phyloP scores from a whole-genome alignment of 2,329 filamentous ascomycete genomes.

The Fusarium sp. region DNA sequence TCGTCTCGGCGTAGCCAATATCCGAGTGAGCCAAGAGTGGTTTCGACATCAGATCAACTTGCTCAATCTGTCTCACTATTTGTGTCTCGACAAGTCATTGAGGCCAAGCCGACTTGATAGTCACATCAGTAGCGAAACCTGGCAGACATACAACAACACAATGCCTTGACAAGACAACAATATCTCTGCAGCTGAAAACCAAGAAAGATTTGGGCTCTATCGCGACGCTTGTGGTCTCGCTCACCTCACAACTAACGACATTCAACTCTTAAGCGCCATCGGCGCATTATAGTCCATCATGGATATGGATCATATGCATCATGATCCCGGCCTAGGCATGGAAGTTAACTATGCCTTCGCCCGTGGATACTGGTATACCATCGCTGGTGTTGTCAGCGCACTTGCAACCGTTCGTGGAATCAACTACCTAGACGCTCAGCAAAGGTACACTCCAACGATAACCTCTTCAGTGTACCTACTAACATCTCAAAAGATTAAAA shows the following conservation, averaged over 20 bases:
- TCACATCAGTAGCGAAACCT: not conserved
- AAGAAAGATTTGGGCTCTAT: not conserved
- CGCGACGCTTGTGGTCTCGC: conserved; percentile 22
- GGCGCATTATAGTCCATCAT: conserved; percentile 44
- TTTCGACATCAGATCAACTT: conserved; percentile 21
- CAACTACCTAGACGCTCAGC: conserved; percentile 57
- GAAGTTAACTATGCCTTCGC: conserved; percentile 65
- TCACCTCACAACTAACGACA: not conserved
- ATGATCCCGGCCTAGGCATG: conserved; percentile 53
- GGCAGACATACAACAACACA: not conserved
- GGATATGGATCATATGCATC: conserved; percentile 50
- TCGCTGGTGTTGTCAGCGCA: conserved; percentile 62
- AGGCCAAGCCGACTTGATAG: not conserved
- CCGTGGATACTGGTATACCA: conserved; percentile 70
- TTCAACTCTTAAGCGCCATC: not conserved
- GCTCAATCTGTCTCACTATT: conserved; percentile 37
- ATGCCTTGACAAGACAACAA: not conserved
- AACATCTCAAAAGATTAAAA: conserved; percentile 57
- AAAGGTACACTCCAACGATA: conserved; percentile 52
- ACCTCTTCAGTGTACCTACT: rapidly evolving
- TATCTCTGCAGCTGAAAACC: not conserved
- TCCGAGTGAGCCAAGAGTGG: not conserved
- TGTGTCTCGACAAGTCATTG: not conserved
- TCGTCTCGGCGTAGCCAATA: not conserved
- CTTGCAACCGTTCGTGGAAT: conserved; percentile 58